Base-by-base conservation (phyloP, 2,329 filamentous ascomycete species). In the Fusarium anthophilum region DNA sequence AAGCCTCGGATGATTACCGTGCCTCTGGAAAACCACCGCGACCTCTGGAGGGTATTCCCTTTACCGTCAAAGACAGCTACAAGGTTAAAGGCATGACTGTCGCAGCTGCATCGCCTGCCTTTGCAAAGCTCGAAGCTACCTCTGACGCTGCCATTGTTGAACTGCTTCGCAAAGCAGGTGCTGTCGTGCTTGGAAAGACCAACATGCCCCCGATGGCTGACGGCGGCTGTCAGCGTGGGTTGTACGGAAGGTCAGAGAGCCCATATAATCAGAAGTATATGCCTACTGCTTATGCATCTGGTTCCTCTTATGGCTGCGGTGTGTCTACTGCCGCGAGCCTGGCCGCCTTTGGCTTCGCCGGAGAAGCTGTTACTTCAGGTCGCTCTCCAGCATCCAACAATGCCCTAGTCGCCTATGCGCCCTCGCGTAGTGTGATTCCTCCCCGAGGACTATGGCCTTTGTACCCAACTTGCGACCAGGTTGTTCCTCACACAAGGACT, bases 171-270 rank as follows among this genome's bases (percentile, higher is more conserved):
- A 80, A 83, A 1, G 80, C 76, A 3, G 80, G 80, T 0, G 80
- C 76, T 2, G 67, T 82, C 4, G 56, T 82, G 1, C 66, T 82
- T 12, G 89, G 89, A 0, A 84, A 86, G 50, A 90, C 89, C 1
- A 91, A 81, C 6, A 91, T 90, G 85, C 89, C 81, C 1, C 86
- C 89, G 0, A 89, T 90, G 87, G 89, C 88, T 17, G 85, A 86
- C 28, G 88, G 88, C 1, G 89, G 89, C 0, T 89, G 89, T 84
- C 88, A 90, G 66, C 82, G 89, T 13, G 89, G 89, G 0, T 70
- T 88, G 1, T 89, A 89, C 67, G 88, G 89, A 0, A 82, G 88
- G 6, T 87, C 89, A 0, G 88, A 90, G 74, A 87, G 84, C 30
- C 88, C 89, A 0, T 91, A 91, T 73, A 90, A 90, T 57, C 62